Conservation (phyloP, 345 rosid species). For the Salix udensis region DNA sequence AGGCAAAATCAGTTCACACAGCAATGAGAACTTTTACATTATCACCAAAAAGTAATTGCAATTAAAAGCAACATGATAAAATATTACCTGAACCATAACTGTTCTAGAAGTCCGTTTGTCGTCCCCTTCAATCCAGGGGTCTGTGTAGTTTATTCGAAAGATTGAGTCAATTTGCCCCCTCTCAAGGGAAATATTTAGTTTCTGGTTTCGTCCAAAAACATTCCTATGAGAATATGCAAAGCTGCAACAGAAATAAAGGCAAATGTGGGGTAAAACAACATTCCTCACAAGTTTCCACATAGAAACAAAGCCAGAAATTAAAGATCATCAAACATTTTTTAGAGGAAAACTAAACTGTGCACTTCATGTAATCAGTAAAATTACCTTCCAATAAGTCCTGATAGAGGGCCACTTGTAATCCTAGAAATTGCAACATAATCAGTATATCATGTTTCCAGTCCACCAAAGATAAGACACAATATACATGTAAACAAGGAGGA, state of each 20-base stretch:
- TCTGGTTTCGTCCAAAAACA: conserved; percentile 89
- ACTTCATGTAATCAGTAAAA: neutral
- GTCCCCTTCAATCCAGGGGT: conserved; percentile 98
- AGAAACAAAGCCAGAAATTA: neutral
- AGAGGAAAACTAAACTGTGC: conserved; percentile 6
- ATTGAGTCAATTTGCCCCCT: conserved; percentile 94
- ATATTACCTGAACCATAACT: conserved; percentile 76
- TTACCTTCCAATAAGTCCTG: conserved; percentile 93
- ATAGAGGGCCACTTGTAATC: conserved; percentile 90
- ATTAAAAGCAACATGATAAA: neutral
- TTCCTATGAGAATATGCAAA: conserved; percentile 96
- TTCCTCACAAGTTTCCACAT: neutral
- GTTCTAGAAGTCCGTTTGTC: conserved; percentile 92
- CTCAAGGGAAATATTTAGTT: conserved; percentile 81
- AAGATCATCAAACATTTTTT: neutral
- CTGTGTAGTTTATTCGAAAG: conserved; percentile 85
- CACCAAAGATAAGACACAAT: neutral
- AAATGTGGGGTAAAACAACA: neutral
- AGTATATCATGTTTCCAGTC: conserved; percentile 2
- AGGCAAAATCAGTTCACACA: conserved; percentile 21
- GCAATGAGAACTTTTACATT: neutral
- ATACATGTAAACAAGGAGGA: neutral
- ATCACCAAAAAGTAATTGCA: neutral
- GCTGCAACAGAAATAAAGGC: conserved; percentile 45
- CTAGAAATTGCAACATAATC: conserved; percentile 35